Conservation (phyloP, 2,329 filamentous ascomycete species). For the Calonectria honghensis region DNA sequence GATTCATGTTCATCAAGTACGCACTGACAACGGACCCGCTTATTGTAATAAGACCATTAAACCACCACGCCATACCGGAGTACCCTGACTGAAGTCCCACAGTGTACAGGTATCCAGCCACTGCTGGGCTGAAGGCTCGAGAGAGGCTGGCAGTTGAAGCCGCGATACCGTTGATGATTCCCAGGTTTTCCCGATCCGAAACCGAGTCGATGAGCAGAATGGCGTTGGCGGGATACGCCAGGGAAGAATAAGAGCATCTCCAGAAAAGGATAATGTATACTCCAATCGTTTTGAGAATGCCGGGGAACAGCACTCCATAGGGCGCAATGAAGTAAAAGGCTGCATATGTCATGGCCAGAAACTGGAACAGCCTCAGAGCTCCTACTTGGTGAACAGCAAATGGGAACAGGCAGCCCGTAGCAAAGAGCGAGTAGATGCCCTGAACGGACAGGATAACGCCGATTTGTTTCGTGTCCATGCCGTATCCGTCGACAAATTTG, state of each 20-base stretch:
- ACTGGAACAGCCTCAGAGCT: constrained; percentile 86
- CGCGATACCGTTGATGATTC: constrained; percentile 93
- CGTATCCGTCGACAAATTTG: constrained; percentile 91
- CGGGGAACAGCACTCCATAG: constrained; percentile 90
- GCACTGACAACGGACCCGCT: constrained; percentile 18
- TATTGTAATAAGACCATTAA: constrained; percentile 69
- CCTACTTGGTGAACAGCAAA: constrained; percentile 84
- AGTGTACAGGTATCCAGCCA: constrained; percentile 90
- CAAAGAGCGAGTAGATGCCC: constrained; percentile 91
- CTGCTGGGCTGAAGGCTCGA: constrained; percentile 89
- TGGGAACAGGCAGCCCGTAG: constrained; percentile 89
- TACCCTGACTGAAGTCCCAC: constrained; percentile 86
- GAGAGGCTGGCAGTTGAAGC: constrained; percentile 93
- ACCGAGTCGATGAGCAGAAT: constrained; percentile 93
- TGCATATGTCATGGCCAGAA: constrained; percentile 88
- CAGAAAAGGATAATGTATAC: constrained; percentile 87
- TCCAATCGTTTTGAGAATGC: constrained; percentile 80
- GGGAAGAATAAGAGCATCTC: constrained; percentile 94
- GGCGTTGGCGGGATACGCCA: constrained; percentile 92
- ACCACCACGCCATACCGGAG: constrained; percentile 96
- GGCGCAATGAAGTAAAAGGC: constrained; percentile 90
- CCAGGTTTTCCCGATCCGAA: constrained; percentile 87
- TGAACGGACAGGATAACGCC: constrained; percentile 92
- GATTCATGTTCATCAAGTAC: constrained; percentile 26
- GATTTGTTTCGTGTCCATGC: constrained; percentile 86